Evolutionary conservation across 2,329 filamentous ascomycete genomes (phyloP).

Genomic region (Paecilomyces sp.): DNA sequence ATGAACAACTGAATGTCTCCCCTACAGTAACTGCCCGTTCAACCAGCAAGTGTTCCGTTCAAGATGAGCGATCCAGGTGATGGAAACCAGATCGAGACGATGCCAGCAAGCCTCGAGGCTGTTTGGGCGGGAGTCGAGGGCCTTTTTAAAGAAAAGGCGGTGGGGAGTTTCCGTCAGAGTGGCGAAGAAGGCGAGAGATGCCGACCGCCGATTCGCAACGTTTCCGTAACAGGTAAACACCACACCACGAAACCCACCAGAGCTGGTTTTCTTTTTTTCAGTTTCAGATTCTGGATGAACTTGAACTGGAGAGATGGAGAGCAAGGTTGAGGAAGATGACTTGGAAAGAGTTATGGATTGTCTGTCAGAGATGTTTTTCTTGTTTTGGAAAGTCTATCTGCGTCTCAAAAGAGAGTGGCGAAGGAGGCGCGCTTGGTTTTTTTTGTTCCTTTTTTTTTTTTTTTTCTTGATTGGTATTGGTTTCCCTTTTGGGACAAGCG

Average conservation of each 20-base stretch:
- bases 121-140: background rate
- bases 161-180: background rate
- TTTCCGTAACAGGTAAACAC: conserved; percentile 7
- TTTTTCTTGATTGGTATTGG: background rate
- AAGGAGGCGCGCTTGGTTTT: conserved; percentile 6
- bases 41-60: background rate
- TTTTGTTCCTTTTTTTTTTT: too few species aligned
- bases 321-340: background rate
- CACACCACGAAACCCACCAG: conserved; percentile 2
- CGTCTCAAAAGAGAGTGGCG: conserved; percentile 19
- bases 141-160: background rate
- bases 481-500: conserved; percentile 6
- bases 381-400: conserved; percentile 15
- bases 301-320: conserved; percentile 1
- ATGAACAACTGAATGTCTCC: conserved; percentile 99
- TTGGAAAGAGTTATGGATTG: background rate
- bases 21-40: conserved; percentile 39
- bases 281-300: conserved; percentile 1
- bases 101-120: conserved; percentile 7
- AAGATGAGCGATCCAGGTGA: conserved; percentile 6
- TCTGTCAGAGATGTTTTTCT: background rate
- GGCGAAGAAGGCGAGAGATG: conserved; percentile 1
- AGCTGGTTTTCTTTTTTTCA: conserved; percentile 6
- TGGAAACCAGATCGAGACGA: conserved; percentile 4
- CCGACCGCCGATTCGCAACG: conserved; percentile 6